Evolutionary conservation across 257 asterid species (phyloP).

Genomic region (Solanum corneliomulleri): DNA sequence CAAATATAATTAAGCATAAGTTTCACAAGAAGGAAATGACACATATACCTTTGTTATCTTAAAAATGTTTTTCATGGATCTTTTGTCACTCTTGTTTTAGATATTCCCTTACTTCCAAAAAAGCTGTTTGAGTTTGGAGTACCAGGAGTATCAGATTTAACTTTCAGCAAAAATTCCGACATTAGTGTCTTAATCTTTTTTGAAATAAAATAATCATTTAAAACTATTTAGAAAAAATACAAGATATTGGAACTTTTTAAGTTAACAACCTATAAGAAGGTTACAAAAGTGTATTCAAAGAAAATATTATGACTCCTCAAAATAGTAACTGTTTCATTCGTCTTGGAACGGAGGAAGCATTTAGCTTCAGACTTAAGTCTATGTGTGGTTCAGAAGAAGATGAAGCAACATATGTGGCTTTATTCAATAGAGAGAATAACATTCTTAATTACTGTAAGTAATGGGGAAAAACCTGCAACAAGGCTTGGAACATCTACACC

Average conservation of each 20-base stretch:
- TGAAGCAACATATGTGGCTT: neutral
- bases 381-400: neutral
- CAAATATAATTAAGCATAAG: neutral
- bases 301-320: neutral
- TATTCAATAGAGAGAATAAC: neutral
- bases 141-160: neutral
- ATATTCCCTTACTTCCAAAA: neutral
- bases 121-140: neutral
- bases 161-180: neutral
- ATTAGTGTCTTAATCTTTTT: neutral
- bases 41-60: neutral
- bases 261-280: neutral
- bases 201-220: neutral
- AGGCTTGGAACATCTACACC: conserved; percentile 97
- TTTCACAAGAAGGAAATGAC: neutral
- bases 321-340: neutral
- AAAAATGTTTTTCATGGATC: neutral
- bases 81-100: neutral
- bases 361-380: neutral
- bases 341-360: neutral
- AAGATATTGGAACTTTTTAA: neutral
- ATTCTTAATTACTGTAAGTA: neutral
- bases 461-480: conserved; percentile 51
- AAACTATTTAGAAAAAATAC: neutral
- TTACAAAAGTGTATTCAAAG: neutral